Percentiles rank a stretch among this genome's conserved stretches.
phyloP scores from a whole-genome alignment of 1,139 yeast genomes.

The Saccharomyces hybrid region DNA sequence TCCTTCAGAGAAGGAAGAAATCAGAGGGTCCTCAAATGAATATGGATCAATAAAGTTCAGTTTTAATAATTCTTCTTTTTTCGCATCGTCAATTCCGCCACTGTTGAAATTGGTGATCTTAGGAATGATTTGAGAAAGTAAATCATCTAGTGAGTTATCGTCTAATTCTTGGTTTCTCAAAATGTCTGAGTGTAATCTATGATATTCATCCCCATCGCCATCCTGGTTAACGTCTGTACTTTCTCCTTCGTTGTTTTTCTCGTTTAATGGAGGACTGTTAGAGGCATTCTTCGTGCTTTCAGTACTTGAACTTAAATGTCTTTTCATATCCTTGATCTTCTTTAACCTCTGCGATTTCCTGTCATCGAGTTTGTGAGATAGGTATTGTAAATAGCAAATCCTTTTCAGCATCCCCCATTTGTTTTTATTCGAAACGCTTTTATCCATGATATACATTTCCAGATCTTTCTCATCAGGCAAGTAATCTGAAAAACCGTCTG shows the following conservation, averaged over 20 bases:
- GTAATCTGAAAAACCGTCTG: constrained; percentile 24
- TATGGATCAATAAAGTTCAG: constrained; percentile 71
- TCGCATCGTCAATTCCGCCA: constrained; percentile 1
- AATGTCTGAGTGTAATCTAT: constrained; percentile 9
- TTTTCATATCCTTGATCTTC: constrained; percentile 1
- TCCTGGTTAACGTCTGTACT: constrained; percentile 1
- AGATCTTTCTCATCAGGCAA: constrained; percentile 56
- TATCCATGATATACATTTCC: constrained; percentile 44
- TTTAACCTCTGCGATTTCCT: constrained; percentile 32
- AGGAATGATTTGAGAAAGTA: constrained; percentile 33
- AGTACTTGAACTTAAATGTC: constrained; percentile 1
- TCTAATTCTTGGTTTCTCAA: constrained; percentile 31
- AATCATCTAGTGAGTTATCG: constrained; percentile 40
- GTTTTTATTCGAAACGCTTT: constrained; percentile 32
- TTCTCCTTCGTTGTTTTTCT: constrained; percentile 2
- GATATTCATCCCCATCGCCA: not conserved
- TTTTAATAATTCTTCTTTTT: constrained; percentile 13
- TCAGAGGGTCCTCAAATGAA: constrained; percentile 77
- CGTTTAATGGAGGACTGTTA: not conserved
- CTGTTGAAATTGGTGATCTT: constrained; percentile 16
- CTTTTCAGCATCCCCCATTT: constrained; percentile 61
- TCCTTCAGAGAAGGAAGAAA: constrained; percentile 71
- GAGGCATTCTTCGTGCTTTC: not conserved
- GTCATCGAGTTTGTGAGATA: constrained; percentile 41
- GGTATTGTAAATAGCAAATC: constrained; percentile 57